These are phyloP conservation scores for Vigna radiata DNA, from an alignment of 306 rosid species.

Conservation along the genomic window DNA sequence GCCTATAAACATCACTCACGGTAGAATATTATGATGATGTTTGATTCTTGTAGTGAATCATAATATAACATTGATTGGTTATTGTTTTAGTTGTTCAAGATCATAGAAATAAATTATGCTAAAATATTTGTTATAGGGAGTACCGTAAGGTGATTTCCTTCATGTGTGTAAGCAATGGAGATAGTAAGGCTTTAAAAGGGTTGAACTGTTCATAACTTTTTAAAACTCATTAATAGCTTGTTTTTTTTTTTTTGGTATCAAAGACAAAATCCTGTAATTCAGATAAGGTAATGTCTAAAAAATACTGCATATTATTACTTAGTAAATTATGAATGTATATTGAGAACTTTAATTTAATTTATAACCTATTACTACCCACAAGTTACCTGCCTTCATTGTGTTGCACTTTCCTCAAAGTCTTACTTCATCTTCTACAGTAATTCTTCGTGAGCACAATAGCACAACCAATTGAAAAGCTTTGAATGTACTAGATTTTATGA, in stretches of 20 bases:
- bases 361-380: neutral
- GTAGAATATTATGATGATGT: neutral
- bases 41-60: neutral
- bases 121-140: neutral
- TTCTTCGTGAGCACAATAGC: neutral
- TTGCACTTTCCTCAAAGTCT: neutral
- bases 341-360: neutral
- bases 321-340: neutral
- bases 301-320: neutral
- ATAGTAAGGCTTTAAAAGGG: neutral
- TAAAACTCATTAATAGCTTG: neutral
- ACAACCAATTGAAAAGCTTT: neutral
- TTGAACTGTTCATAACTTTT: neutral
- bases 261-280: neutral
- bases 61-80: neutral
- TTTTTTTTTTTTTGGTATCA: neutral
- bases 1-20: neutral
- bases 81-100: neutral
- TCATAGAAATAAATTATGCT: neutral
- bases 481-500: neutral
- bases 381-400: slow-evolving; percentile 1
- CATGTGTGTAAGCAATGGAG: neutral
- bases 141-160: slow-evolving; percentile 23
- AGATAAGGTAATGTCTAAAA: neutral
- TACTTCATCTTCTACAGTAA: neutral